Evolutionary conservation across 208 protist genomes (phyloP).

Genomic region (Spongospora subterranea): DNA sequence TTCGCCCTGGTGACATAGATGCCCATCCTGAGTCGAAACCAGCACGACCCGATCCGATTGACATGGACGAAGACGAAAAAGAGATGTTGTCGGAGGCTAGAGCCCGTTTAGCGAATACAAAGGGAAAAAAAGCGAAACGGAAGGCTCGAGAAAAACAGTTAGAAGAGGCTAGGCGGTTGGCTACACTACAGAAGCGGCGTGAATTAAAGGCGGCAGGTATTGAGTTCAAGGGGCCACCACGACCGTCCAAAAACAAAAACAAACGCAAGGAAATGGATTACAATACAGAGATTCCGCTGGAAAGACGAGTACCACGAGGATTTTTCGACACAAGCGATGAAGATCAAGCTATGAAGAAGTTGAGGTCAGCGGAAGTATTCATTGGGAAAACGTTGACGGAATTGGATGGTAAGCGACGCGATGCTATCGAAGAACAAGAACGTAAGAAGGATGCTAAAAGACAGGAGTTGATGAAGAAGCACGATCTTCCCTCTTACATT

Average conservation of each 20-base stretch:
- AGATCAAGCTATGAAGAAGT: slow-evolving; percentile 67
- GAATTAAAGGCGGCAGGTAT: slow-evolving; percentile 95
- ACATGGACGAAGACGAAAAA: slow-evolving; percentile 96
- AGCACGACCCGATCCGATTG: slow-evolving; percentile 92
- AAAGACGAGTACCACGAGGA: slow-evolving; percentile 73
- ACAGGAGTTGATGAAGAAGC: slow-evolving; percentile 72
- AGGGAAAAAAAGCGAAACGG: slow-evolving; percentile 93
- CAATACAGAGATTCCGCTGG: slow-evolving; percentile 85
- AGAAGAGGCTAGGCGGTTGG: slow-evolving; percentile 94
- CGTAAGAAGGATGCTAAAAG: slow-evolving; percentile 77
- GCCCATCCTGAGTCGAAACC: slow-evolving; percentile 93
- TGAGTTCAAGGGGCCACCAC: slow-evolving; percentile 56
- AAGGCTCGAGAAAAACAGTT: slow-evolving; percentile 95
- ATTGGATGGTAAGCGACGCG: slow-evolving; percentile 71
- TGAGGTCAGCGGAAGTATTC: slow-evolving; percentile 22
- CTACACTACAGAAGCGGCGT: slow-evolving; percentile 90
- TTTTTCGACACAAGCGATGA: slow-evolving; percentile 78
- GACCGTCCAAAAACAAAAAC: slow-evolving; percentile 19
- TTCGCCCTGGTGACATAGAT: slow-evolving; percentile 88
- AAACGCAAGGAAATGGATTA: slow-evolving; percentile 79
- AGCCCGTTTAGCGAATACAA: slow-evolving; percentile 98
- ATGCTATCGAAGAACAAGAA: slow-evolving; percentile 72
- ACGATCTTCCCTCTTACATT: slow-evolving; percentile 74
- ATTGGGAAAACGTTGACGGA: slow-evolving; percentile 64
- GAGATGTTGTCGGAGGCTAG: slow-evolving; percentile 94